Base-by-base conservation (phyloP, 2,329 filamentous ascomycete species). In the Nigrospora osmanthi region DNA sequence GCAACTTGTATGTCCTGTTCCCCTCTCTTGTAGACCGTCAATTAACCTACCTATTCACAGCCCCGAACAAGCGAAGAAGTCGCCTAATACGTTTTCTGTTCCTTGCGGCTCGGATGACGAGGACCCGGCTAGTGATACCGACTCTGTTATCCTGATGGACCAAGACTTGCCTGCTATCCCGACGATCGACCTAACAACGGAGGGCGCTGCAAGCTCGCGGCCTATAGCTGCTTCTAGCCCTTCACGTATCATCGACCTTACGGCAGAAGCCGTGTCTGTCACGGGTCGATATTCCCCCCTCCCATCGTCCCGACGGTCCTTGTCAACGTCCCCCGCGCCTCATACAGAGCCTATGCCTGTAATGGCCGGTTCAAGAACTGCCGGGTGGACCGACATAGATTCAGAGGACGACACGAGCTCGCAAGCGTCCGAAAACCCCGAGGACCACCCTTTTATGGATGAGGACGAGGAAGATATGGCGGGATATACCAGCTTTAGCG, bases 1-100 rank as follows among this genome's bases (percentile, higher is more conserved):
- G 14, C 42, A 46, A 54, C 55, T 49, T 42, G 56, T 42, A 14
- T 17, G 13, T 39, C 12, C 2, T n/a, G n/a, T n/a, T 6, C 34
- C 7, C 6, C 6, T 6, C 19, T 23, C 5, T 16, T 13, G 23
- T 28, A 6, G 23, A 28, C 23, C 9, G 6, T 28, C 9, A 28
- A 7, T 10, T 28, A 28, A 28, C 23, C 23, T n/a, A n/a, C n/a
- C 23, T 2, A 28, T 7, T 7, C 7, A 10, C 9, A 28, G 23
- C 23, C 7, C 23, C 7, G 23, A 28, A 6, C 23, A 28, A 28
- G 23, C 6, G 10, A 28, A 28, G 23, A 28, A 28, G 23, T 28
- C 23, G 23, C 23, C 23, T 10, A 7, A 28, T 10, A 28, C 23
- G 9, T 28, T 28, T 28, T 28, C 23, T 7, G 23, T 28, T 28